Base-by-base conservation (phyloP, 768 basidiomycete genomes). In the Phlebiopsis flavidoalba region DNA sequence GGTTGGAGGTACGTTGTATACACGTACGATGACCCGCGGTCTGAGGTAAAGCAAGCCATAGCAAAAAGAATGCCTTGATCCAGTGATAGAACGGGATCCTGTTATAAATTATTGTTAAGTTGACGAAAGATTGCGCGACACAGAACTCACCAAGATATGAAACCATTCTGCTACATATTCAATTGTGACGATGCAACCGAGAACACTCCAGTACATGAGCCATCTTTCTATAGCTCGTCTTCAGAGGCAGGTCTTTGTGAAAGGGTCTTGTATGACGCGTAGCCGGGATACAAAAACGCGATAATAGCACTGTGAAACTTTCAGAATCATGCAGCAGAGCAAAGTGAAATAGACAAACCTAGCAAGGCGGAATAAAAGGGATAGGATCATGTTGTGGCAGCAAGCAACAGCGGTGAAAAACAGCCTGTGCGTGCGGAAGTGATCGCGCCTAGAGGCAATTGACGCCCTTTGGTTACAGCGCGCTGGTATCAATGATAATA, bases 161-260 rank as follows among this genome's bases (percentile, higher is more conserved):
- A 88, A 73, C 92, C 94, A 95, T 68, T 95, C 93, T 8, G 87
- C 88, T 26, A 91, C 77, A 67, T 89, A 89, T 73, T 97, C 95
- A 5, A 91, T 74, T 4, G 84, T 87, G 15, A 94, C 82, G 67
- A 94, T 84, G 69, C 88, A 89, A 1, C 91, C 89, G 2, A 92
- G 80, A 0, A 91, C 89, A n/a, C 86, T 87, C 95, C 95, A 98
- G 68, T 97, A 98, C 91, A 94, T 95, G 57, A 98, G 80, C 94
- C 95, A 97, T 74, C 93, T 79, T 71, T 97, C 95, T 8, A n/a
- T n/a, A 95, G 79, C 49, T 93, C 92, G 54, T 80, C 83, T 67
- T 93, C 91, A 0, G 87, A 88, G 1, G 91, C 90, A 19, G 91
- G 91, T n/a, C 92, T 81, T 66, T 89, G 86, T 40, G 89, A 89